Conservation (phyloP, 2,329 filamentous ascomycete species). For the Eutypa lata region DNA sequence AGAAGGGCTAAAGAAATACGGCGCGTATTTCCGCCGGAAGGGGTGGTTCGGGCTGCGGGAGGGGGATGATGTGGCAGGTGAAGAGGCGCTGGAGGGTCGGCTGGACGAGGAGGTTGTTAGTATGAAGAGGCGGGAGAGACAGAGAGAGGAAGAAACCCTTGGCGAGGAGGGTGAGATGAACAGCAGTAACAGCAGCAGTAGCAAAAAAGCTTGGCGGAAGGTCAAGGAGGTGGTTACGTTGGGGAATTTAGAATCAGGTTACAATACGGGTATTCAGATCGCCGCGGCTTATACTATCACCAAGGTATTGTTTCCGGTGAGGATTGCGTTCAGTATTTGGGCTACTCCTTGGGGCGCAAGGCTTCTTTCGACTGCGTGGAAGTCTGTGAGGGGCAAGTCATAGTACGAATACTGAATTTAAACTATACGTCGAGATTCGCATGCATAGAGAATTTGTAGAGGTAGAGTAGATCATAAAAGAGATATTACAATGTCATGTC, state of each 20-base stretch:
- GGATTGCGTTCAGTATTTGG: constrained; percentile 79
- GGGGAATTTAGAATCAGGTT: constrained; percentile 31
- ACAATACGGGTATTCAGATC: constrained; percentile 63
- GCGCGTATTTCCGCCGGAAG: constrained; percentile 72
- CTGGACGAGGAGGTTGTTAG: constrained; percentile 27
- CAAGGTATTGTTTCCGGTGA: constrained; percentile 75
- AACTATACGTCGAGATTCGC: too few relatives aligned
- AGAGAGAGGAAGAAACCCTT: constrained; percentile 26
- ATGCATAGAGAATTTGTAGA: too few relatives aligned
- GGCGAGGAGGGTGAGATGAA: constrained; percentile 11
- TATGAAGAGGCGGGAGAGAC: constrained; percentile 28
- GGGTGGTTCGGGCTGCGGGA: constrained; percentile 71
- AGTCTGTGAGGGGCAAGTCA: constrained; percentile 17
- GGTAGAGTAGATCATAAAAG: too few relatives aligned
- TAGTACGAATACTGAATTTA: too few relatives aligned
- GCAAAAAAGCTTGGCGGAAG: constrained; percentile 14
- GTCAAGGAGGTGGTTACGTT: constrained; percentile 21
- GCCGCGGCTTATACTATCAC: constrained; percentile 89
- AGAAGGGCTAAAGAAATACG: constrained; percentile 70
- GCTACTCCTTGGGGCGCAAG: constrained; percentile 90
- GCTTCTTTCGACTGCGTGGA: constrained; percentile 45
- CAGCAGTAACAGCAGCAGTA: neutral
- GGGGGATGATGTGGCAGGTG: constrained; percentile 23
- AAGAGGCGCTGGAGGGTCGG: constrained; percentile 20
- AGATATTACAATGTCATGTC: too few relatives aligned